Evolutionary conservation across 352 stramenopile genomes (phyloP).

Genomic region (Phytophthora palmivora): DNA sequence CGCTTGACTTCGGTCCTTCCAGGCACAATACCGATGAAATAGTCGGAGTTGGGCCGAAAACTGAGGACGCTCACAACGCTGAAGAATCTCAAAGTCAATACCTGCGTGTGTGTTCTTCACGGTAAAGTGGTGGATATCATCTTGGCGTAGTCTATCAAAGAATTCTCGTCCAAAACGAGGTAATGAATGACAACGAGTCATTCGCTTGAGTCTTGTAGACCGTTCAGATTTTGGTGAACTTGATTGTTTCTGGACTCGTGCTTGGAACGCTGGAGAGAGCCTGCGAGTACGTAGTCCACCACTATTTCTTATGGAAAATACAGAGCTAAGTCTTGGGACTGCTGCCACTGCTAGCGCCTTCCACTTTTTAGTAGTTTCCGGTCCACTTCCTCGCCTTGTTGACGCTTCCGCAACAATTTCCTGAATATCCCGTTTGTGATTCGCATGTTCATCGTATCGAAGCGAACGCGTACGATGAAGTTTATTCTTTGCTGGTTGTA

Average conservation of each 20-base stretch:
- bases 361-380: slow-evolving; percentile 18
- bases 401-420: slow-evolving; percentile 1
- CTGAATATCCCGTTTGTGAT: neutral
- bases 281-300: slow-evolving; percentile 2
- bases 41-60: slow-evolving; percentile 50
- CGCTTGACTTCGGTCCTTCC: slow-evolving; percentile 25
- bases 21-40: slow-evolving; percentile 50
- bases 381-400: neutral
- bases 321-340: slow-evolving; percentile 12
- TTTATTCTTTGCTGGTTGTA: slow-evolving; percentile 22
- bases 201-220: slow-evolving; percentile 20
- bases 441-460: slow-evolving; percentile 15
- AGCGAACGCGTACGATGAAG: slow-evolving; percentile 19
- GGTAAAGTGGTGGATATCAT: slow-evolving; percentile 11
- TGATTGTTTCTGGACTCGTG: neutral
- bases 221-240: slow-evolving; percentile 8
- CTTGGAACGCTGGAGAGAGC: slow-evolving; percentile 1
- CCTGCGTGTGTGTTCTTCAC: slow-evolving; percentile 1
- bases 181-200: slow-evolving; percentile 57
- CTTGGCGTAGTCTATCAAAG: slow-evolving; percentile 36
- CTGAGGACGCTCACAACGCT: slow-evolving; percentile 54
- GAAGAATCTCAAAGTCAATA: slow-evolving; percentile 70
- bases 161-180: slow-evolving; percentile 53
- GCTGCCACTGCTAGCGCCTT: slow-evolving; percentile 21
- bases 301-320: slow-evolving; percentile 13